phyloP scores from a whole-genome alignment of 805 yeast genomes.

The Zygoascus bituminiphila region DNA sequence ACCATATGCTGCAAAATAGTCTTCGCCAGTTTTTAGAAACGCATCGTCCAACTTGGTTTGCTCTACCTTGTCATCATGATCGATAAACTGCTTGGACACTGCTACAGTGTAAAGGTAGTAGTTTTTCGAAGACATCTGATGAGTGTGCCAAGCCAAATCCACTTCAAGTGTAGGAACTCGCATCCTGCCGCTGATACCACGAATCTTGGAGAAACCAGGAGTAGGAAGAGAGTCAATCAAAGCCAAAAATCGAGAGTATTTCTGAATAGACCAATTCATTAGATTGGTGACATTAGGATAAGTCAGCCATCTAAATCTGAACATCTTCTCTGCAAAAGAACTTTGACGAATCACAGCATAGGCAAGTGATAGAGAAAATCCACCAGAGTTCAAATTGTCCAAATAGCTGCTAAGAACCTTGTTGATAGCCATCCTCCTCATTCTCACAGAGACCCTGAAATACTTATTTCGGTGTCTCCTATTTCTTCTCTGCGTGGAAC shows the following conservation, averaged over 20 bases:
- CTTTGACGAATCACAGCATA: constrained; percentile 17
- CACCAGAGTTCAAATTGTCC: constrained; percentile 6
- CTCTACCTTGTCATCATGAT: constrained; percentile 15
- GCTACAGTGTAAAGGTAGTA: constrained; percentile 4
- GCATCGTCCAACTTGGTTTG: constrained; percentile 6
- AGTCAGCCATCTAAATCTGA: constrained; percentile 14
- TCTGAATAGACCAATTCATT: constrained; percentile 6
- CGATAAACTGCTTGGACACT: constrained; percentile 4
- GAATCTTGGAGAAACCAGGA: not conserved
- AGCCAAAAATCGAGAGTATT: constrained; percentile 10
- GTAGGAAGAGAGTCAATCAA: not conserved
- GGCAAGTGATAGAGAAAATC: constrained; percentile 12
- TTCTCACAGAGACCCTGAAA: not conserved
- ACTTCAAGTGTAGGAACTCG: constrained; percentile 18
- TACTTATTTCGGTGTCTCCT: not conserved
- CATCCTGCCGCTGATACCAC: not conserved
- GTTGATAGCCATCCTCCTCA: not conserved
- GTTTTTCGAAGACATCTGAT: constrained; percentile 14
- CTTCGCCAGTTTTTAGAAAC: constrained; percentile 8
- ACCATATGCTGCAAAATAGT: constrained; percentile 6
- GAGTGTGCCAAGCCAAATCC: constrained; percentile 21
- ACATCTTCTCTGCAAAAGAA: constrained; percentile 15
- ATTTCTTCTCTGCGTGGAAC: not conserved
- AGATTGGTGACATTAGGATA: constrained; percentile 14
- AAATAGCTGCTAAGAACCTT: not conserved